phyloP scores from a whole-genome alignment of 2,329 filamentous ascomycete species.

The Lizonia empirigonia region DNA sequence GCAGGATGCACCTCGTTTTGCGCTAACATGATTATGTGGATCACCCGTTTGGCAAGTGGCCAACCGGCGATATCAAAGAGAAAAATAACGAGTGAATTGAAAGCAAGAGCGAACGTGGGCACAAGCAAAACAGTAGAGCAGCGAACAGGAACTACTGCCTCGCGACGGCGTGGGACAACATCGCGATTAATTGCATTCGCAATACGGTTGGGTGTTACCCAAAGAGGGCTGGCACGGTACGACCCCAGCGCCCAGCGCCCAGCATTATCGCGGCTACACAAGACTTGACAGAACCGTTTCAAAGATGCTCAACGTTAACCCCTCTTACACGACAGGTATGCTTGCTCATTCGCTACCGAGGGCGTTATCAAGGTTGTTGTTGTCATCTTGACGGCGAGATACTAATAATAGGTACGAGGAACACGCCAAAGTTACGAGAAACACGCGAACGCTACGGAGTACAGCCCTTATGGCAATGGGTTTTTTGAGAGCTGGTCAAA shows the following conservation, averaged over 20 bases:
- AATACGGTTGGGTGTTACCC: constrained; percentile 24
- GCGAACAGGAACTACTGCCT: constrained; percentile 23
- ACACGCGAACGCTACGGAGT: constrained; percentile 21
- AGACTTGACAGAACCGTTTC: constrained; percentile 27
- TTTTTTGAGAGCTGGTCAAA: constrained; percentile 7
- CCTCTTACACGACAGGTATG: constrained; percentile 30
- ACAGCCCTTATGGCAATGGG: constrained; percentile 25
- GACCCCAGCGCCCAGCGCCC: constrained; percentile 28
- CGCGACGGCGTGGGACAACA: constrained; percentile 29
- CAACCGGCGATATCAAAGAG: neutral
- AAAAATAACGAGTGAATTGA: constrained; percentile 4
- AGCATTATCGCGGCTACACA: constrained; percentile 25
- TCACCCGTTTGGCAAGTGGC: neutral
- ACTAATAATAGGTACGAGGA: constrained; percentile 21
- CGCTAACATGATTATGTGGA: constrained; percentile 31
- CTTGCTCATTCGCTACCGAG: constrained; percentile 29
- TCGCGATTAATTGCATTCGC: constrained; percentile 31
- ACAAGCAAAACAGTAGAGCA: constrained; percentile 26
- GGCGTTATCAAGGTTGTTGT: constrained; percentile 25
- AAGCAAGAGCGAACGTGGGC: constrained; percentile 15
- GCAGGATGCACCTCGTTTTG: constrained; percentile 24
- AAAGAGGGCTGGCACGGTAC: constrained; percentile 25
- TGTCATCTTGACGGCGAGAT: constrained; percentile 5
- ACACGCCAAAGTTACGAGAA: constrained; percentile 19
- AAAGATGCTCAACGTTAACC: constrained; percentile 31